Evolutionary conservation across 441 rosid genomes (phyloP).

Genomic region (Rhodomyrtus psidioides): DNA sequence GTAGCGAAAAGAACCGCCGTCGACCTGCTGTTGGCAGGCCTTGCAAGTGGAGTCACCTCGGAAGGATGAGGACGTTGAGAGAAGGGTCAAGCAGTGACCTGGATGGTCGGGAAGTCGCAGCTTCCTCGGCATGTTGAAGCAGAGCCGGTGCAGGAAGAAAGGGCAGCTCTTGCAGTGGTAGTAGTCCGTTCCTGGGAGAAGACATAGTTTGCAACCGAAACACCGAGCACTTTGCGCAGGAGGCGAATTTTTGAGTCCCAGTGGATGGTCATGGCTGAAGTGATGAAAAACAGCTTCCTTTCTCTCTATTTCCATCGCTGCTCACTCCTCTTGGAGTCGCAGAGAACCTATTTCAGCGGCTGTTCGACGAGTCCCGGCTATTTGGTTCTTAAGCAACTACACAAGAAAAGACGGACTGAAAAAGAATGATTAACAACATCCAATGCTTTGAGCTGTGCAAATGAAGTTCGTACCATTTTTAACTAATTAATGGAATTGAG

Average conservation of each 20-base stretch:
- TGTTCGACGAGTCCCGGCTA: not conserved
- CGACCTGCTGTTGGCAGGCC: slow-evolving; percentile 28
- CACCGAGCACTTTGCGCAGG: slow-evolving; percentile 5
- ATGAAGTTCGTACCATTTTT: not conserved
- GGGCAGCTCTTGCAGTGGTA: slow-evolving; percentile 34
- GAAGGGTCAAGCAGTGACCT: slow-evolving; percentile 26
- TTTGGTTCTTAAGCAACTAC: not conserved
- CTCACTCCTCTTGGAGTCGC: not conserved
- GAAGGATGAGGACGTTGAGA: slow-evolving; percentile 4
- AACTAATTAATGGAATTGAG: not conserved
- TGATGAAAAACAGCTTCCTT: slow-evolving; percentile 14
- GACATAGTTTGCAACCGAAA: slow-evolving; percentile 25
- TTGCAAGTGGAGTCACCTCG: slow-evolving; percentile 11
- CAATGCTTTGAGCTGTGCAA: not conserved
- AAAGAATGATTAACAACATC: not conserved
- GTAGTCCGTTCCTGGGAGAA: slow-evolving; percentile 17
- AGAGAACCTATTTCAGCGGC: not conserved
- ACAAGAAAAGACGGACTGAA: not conserved
- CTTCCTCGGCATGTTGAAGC: slow-evolving; percentile 35
- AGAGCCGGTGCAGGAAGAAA: slow-evolving; percentile 30
- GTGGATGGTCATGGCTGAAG: slow-evolving; percentile 45
- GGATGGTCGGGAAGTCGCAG: slow-evolving; percentile 35
- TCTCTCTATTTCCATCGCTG: not conserved
- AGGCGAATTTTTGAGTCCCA: slow-evolving; percentile 1
- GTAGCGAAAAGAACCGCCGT: slow-evolving; percentile 38